Evolutionary conservation across 1,284 basidiomycete genomes (phyloP).

Genomic region (Tilletia walkeri): DNA sequence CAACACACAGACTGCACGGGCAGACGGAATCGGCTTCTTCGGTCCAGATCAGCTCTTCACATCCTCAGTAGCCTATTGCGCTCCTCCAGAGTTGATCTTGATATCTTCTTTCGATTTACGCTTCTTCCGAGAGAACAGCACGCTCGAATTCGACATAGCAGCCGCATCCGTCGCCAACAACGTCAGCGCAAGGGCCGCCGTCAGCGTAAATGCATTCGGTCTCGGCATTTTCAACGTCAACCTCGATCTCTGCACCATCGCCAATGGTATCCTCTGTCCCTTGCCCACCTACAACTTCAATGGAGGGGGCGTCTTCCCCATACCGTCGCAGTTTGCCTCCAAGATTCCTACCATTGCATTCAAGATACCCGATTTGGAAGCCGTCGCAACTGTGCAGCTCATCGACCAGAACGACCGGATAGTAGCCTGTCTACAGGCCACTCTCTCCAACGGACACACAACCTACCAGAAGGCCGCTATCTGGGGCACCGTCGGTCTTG

Average conservation of each 20-base stretch:
- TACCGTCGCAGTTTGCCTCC: slow-evolving; percentile 63
- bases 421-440: slow-evolving; percentile 85
- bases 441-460: slow-evolving; percentile 85
- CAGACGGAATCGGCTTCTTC: not conserved
- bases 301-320: slow-evolving; percentile 69
- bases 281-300: slow-evolving; percentile 52
- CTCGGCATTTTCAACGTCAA: slow-evolving; percentile 44
- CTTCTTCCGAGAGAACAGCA: slow-evolving; percentile 45
- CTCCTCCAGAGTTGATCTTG: slow-evolving; percentile 44
- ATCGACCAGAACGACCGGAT: slow-evolving; percentile 69
- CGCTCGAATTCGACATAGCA: slow-evolving; percentile 49
- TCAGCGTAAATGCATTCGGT: slow-evolving; percentile 52
- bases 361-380: slow-evolving; percentile 85
- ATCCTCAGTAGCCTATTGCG: slow-evolving; percentile 50
- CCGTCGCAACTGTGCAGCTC: slow-evolving; percentile 77
- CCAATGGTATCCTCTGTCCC: slow-evolving; percentile 47
- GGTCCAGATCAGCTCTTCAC: slow-evolving; percentile 27
- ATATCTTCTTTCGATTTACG: slow-evolving; percentile 42
- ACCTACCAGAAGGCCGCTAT: slow-evolving; percentile 71
- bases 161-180: slow-evolving; percentile 43
- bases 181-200: slow-evolving; percentile 31
- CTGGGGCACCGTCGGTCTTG: slow-evolving; percentile 73
- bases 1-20: not conserved
- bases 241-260: slow-evolving; percentile 48
- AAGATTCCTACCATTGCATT: slow-evolving; percentile 78